A percentile compares a stretch with the other conserved stretches of the same genome.
These are phyloP conservation scores for Pythium guiyangense DNA, from an alignment of 352 stramenopile genomes.

Conservation along the genomic window DNA sequence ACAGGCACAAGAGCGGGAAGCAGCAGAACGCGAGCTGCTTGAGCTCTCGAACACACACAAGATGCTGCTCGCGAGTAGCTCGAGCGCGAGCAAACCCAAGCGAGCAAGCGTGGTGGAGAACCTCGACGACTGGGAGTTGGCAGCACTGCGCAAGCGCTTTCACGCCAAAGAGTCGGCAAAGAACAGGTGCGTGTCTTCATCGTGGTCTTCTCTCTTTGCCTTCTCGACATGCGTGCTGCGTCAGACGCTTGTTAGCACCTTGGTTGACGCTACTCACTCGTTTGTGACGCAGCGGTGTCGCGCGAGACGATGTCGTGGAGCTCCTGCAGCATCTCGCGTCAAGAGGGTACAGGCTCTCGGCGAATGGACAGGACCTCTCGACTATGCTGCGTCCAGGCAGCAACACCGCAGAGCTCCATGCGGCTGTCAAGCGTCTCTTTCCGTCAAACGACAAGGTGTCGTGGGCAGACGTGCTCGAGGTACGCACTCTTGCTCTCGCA, in stretches of 20 bases:
- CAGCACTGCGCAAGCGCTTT: slow-evolving; percentile 47
- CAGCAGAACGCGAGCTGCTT: slow-evolving; percentile 32
- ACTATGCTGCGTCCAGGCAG: background rate
- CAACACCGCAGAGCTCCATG: background rate
- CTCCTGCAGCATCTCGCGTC: slow-evolving; percentile 7
- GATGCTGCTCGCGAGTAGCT: slow-evolving; percentile 10
- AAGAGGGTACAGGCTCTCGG: slow-evolving; percentile 2
- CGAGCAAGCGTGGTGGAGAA: slow-evolving; percentile 6
- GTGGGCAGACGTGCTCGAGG: slow-evolving; percentile 15
- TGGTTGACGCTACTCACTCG: background rate
- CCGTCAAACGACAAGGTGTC: slow-evolving; percentile 2
- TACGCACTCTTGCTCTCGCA: background rate
- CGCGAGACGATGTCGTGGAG: slow-evolving; percentile 1
- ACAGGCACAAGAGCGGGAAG: slow-evolving; percentile 25
- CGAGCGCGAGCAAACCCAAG: slow-evolving; percentile 8
- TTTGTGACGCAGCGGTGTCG: slow-evolving; percentile 5
- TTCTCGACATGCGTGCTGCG: too few relatives aligned
- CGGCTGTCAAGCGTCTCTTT: slow-evolving; percentile 8
- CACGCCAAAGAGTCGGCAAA: slow-evolving; percentile 33
- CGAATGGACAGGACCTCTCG: background rate
- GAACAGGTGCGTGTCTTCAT: slow-evolving; percentile 34
- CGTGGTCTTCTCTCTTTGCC: too few relatives aligned
- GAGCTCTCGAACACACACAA: slow-evolving; percentile 35
- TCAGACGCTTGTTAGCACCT: too few relatives aligned
- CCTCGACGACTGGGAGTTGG: slow-evolving; percentile 50